Evolutionary conservation across 441 rosid species (phyloP), one percentile per base, ranked within the genome.

Genomic region (Theobroma grandiflorum): DNA sequence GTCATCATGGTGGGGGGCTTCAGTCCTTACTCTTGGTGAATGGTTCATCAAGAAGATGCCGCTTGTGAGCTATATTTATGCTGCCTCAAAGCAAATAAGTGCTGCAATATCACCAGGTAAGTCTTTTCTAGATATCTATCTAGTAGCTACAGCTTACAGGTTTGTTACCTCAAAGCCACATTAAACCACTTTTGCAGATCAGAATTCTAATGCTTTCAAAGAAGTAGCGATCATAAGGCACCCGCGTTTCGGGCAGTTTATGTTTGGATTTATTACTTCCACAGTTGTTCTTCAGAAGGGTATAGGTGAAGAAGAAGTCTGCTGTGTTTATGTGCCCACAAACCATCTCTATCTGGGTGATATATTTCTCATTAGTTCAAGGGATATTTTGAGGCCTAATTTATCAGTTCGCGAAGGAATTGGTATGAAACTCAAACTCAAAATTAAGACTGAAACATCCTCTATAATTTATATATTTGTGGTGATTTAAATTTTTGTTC

Each of bases 361-460:
- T 55, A 75, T 87, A 43, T 79, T 79, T 82, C 83, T 87, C 31
- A 75, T 85, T 49, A 81, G 63, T 55, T 74, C 85, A 33, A 77
- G 26, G 20, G 89, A 85, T 55, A 81, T 85, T 59, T 71, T 87
- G 74, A 78, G 88, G 82, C 89, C 89, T 1, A 87, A 83, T 69
- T 55, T 87, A 66, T 87, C 89, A 10, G 89, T 87, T 49, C 85
- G 88, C 59, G 86, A 87, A 81, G 89, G 88, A 55, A 85, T 87
- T 6, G 85, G 87, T 85, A 79, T 26, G 79, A 35, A 74, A 22
- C 53, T 49, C 0, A 16, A 53, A 18, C 76, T n/a, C 52, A 4
- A 52, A 62, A 63, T 8, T 26, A 9, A 50, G 33, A 65, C 47
- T 22, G 12, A 65, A 18, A 52, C 59, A 38, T n/a, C 37, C 47